Percentiles rank a stretch among this genome's conserved stretches.
Conservation (phyloP, 305 asterid species). For the Fraxinus dipetala region DNA sequence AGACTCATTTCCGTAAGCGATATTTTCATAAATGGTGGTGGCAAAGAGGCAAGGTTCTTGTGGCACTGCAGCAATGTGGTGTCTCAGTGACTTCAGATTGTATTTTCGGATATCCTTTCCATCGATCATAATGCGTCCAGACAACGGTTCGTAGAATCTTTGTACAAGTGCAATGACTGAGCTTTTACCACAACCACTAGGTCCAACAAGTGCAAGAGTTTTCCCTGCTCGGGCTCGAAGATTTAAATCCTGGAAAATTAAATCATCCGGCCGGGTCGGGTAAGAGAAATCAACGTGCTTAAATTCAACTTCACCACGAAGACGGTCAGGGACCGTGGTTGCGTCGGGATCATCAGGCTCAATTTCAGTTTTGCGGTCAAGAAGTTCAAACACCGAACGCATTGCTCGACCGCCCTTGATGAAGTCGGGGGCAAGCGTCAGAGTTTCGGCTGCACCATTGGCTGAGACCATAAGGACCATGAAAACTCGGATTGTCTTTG, state of each 20-base stretch:
- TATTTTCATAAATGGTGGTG: conserved; percentile 78
- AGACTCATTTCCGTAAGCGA: conserved; percentile 81
- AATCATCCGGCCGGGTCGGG: conserved; percentile 79
- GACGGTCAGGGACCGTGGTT: conserved; percentile 46
- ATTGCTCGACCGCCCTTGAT: conserved; percentile 95
- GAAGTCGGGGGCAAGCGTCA: conserved; percentile 93
- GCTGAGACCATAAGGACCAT: conserved; percentile 99
- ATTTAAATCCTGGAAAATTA: conserved; percentile 63
- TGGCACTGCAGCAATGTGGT: conserved; percentile 81
- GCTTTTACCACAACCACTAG: conserved; percentile 95
- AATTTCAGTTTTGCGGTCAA: conserved; percentile 87
- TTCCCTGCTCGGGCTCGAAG: conserved; percentile 93
- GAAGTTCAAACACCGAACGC: conserved; percentile 86
- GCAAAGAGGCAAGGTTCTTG: conserved; percentile 96
- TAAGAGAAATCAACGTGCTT: conserved; percentile 90
- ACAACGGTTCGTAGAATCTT: conserved; percentile 84
- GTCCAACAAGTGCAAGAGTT: conserved; percentile 91
- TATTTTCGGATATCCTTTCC: conserved; percentile 87
- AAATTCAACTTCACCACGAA: conserved; percentile 88
- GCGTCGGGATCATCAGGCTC: conserved; percentile 87
- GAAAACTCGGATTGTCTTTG: conserved; percentile 92
- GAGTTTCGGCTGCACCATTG: conserved; percentile 94
- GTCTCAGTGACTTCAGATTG: conserved; percentile 75
- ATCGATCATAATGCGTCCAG: conserved; percentile 75
- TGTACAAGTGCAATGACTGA: conserved; percentile 69